These are phyloP conservation scores for Cystofilobasidium ferigula DNA, from an alignment of 768 basidiomycete genomes.

Conservation along the genomic window DNA sequence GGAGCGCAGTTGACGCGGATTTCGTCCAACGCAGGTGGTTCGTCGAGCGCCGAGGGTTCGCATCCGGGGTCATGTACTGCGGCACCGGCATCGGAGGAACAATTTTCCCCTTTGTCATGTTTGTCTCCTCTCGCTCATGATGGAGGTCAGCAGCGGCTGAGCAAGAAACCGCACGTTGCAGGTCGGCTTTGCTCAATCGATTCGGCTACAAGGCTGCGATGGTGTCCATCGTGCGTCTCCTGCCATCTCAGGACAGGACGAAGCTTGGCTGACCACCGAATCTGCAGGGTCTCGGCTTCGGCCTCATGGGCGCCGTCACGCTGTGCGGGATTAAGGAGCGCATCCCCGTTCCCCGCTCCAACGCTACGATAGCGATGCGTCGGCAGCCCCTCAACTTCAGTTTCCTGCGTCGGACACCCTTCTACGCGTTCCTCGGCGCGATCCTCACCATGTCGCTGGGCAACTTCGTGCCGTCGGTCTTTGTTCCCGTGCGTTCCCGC, in stretches of 20 bases:
- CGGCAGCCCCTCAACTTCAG: background rate
- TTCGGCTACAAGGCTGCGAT: constrained; percentile 35
- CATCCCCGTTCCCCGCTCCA: constrained; percentile 26
- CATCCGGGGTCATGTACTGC: constrained; percentile 29
- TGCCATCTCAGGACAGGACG: background rate
- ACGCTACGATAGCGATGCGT: background rate
- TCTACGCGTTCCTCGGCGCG: constrained; percentile 28
- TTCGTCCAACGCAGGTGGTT: background rate
- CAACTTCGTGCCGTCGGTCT: constrained; percentile 35
- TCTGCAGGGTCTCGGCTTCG: constrained; percentile 29
- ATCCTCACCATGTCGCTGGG: constrained; percentile 32
- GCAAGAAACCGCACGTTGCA: too few species aligned
- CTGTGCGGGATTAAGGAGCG: constrained; percentile 32
- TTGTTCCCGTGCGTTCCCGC: too few species aligned
- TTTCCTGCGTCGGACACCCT: constrained; percentile 13
- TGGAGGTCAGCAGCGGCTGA: too few species aligned
- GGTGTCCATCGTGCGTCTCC: constrained; percentile 28
- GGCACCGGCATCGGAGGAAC: constrained; percentile 32
- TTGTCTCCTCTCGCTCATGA: too few species aligned
- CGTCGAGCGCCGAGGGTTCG: background rate
- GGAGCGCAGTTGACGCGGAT: background rate
- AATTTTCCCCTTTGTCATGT: constrained; percentile 34
- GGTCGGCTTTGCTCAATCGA: constrained; percentile 28
- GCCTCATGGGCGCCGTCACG: constrained; percentile 24
- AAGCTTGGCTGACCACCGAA: background rate